Conservation (phyloP, 352 stramenopile genomes). For the Phytophthora sansomeana region DNA sequence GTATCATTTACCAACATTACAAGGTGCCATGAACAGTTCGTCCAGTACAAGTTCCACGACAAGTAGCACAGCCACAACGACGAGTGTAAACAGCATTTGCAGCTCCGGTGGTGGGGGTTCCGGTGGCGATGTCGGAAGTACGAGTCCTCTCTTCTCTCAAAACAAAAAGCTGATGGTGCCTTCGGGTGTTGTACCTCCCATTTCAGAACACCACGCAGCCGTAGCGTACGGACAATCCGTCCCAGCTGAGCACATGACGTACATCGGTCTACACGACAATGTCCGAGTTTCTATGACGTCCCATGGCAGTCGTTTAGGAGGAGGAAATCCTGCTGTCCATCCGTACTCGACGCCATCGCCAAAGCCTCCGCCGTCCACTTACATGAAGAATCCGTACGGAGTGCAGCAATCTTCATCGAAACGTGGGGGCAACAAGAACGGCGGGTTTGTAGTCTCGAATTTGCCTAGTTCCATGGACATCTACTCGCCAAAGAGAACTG, state of each 20-base stretch:
- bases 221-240: constrained; percentile 30
- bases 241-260: constrained; percentile 48
- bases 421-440: constrained; percentile 26
- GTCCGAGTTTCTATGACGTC: constrained; percentile 63
- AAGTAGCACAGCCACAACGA: constrained; percentile 32
- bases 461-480: constrained; percentile 56
- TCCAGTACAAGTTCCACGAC: constrained; percentile 42
- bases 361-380: constrained; percentile 61
- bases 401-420: constrained; percentile 36
- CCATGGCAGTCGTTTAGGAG: constrained; percentile 46
- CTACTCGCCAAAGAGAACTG: constrained; percentile 61
- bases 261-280: constrained; percentile 46
- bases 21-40: constrained; percentile 38
- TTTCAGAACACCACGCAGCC: constrained; percentile 41
- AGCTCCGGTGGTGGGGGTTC: constrained; percentile 5
- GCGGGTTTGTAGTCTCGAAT: constrained; percentile 17
- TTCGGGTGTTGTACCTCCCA: constrained; percentile 33
- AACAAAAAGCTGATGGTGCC: constrained; percentile 47
- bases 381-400: constrained; percentile 57
- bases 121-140: constrained; percentile 16
- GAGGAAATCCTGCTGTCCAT: constrained; percentile 24
- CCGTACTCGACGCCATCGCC: constrained; percentile 48
- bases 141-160: constrained; percentile 32
- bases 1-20: constrained; percentile 46
- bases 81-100: constrained; percentile 15